Conservation (phyloP, 345 rosid species). For the Sonneratia caseolaris region DNA sequence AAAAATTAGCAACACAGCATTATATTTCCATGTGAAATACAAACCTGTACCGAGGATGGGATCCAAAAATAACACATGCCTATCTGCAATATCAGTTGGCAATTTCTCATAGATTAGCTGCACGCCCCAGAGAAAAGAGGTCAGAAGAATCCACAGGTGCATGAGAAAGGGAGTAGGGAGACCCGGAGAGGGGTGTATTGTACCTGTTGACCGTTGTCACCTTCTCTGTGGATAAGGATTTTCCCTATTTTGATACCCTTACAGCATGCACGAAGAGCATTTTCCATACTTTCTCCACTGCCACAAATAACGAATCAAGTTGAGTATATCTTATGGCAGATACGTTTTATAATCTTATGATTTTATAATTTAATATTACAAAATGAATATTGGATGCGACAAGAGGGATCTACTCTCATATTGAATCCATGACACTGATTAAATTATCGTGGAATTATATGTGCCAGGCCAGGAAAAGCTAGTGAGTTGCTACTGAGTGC, state of each 20-base stretch:
- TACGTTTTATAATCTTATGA: conserved; percentile 5
- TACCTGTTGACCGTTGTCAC: conserved; percentile 95
- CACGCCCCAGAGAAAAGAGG: conserved; percentile 1
- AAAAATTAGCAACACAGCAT: not conserved
- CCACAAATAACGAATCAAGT: conserved; percentile 10
- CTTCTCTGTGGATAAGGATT: conserved; percentile 95
- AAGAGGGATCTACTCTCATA: not conserved
- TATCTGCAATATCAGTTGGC: conserved; percentile 82
- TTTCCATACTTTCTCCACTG: conserved; percentile 99
- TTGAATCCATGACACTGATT: too few species aligned
- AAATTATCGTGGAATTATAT: too few species aligned
- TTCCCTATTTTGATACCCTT: conserved; percentile 97
- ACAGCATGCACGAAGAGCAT: conserved; percentile 95
- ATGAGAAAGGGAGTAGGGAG: conserved; percentile 4
- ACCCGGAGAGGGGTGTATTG: not conserved
- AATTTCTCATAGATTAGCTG: conserved; percentile 93
- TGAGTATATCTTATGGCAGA: not conserved
- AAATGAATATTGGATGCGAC: not conserved
- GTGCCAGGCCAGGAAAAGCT: not conserved
- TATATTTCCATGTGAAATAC: not conserved
- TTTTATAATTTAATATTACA: too few species aligned
- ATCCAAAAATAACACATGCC: conserved; percentile 85
- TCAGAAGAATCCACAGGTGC: not conserved
- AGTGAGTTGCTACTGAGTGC: not conserved
- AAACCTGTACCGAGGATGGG: conserved; percentile 97